A percentile compares a stretch with the other conserved stretches of the same genome.
Conservation (phyloP, 306 rosid genomes). For the Prunus kanzakura region DNA sequence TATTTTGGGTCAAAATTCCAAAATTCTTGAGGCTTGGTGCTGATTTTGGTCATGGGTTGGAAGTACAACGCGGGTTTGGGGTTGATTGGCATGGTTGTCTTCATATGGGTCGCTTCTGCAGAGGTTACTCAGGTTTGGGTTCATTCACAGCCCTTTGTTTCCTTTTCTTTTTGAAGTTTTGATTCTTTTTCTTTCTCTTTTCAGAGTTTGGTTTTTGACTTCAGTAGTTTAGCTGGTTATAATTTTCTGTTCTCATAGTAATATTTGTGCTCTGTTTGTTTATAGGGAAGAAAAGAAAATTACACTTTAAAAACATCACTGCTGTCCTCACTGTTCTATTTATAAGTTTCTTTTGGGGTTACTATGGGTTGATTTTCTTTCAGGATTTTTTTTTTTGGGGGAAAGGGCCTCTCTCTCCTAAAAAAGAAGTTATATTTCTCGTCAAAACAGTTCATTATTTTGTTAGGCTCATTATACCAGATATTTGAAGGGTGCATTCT, state of each 20-base stretch:
- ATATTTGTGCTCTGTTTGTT: background rate
- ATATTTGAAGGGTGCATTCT: background rate
- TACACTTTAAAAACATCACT: background rate
- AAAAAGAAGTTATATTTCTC: background rate
- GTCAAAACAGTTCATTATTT: background rate
- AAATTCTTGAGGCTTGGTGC: background rate
- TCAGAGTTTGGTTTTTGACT: background rate
- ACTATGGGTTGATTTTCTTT: background rate
- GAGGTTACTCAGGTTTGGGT: conserved; percentile 68
- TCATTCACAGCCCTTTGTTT: background rate
- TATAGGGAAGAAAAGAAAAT: background rate
- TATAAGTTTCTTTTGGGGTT: background rate
- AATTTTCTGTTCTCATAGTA: too few species aligned
- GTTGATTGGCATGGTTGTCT: conserved; percentile 49
- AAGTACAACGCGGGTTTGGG: conserved; percentile 57
- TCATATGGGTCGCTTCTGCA: conserved; percentile 70
- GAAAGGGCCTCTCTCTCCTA: background rate
- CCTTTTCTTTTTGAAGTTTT: background rate
- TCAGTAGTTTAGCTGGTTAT: too few species aligned
- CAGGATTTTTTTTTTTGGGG: background rate
- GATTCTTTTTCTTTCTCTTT: background rate
- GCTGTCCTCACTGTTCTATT: background rate
- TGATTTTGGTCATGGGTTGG: conserved; percentile 49
- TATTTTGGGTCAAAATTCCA: background rate
- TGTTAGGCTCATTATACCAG: background rate